Conservation (phyloP, 2,329 filamentous ascomycete genomes). For the Mycogone perniciosa region DNA sequence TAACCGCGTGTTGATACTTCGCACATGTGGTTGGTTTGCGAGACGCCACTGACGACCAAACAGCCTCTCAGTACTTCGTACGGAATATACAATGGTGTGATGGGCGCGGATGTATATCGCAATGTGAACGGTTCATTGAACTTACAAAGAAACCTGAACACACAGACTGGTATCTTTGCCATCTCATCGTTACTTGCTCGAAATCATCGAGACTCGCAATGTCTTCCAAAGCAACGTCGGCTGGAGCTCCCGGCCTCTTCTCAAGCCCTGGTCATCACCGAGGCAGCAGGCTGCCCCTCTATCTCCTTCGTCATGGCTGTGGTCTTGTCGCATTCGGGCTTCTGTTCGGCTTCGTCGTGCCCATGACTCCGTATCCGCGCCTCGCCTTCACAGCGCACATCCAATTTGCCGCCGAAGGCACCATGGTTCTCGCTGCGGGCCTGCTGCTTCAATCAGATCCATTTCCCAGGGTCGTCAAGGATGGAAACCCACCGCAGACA, state of each 20-base stretch:
- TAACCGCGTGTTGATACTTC: no score
- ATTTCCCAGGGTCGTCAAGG: neutral
- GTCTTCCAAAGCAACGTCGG: slow-evolving; percentile 1
- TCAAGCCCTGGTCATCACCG: neutral
- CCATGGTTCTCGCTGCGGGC: slow-evolving; percentile 6
- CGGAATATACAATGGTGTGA: no score
- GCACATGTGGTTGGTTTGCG: no score
- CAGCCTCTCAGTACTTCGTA: no score
- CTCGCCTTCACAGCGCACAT: slow-evolving; percentile 10
- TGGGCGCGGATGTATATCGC: no score
- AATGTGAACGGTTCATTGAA: no score
- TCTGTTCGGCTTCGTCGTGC: slow-evolving; percentile 12
- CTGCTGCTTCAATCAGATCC: slow-evolving; percentile 7
- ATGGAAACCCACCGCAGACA: neutral
- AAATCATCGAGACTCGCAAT: neutral
- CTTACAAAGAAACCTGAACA: no score
- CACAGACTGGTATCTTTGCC: neutral
- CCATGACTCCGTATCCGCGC: slow-evolving; percentile 8
- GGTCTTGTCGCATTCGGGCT: slow-evolving; percentile 7
- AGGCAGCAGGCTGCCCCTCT: slow-evolving; percentile 4
- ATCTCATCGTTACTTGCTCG: neutral
- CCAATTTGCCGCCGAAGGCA: slow-evolving; percentile 7
- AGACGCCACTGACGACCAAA: no score
- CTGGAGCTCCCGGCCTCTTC: neutral
- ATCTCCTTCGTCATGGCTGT: slow-evolving; percentile 8